Conservation (phyloP, 305 asterid species). For the Nicotiana rustica region DNA sequence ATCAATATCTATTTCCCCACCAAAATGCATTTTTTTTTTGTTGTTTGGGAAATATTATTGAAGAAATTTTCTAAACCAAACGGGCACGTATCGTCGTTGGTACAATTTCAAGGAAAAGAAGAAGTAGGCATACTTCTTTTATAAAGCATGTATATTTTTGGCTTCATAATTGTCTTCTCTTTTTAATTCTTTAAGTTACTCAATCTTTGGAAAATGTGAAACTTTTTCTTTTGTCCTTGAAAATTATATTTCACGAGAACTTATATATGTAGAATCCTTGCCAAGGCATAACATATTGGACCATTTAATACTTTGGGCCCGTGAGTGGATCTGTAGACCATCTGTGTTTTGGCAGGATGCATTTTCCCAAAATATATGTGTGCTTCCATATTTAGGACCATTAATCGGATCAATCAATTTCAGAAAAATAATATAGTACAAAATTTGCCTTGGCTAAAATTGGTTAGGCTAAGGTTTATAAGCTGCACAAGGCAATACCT, state of each 20-base stretch:
- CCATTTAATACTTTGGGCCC: neutral
- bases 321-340: neutral
- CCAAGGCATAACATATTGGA: neutral
- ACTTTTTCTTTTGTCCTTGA: neutral
- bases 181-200: neutral
- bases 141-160: neutral
- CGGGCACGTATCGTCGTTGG: too few species aligned
- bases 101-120: too few species aligned
- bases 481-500: slow-evolving; percentile 9
- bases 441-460: neutral
- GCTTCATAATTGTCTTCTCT: neutral
- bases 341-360: neutral
- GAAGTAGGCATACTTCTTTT: neutral
- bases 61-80: too few species aligned
- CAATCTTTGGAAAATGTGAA: neutral
- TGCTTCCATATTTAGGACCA: neutral
- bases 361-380: neutral
- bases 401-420: neutral
- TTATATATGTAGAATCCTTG: too few species aligned
- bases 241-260: neutral
- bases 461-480: slow-evolving; percentile 20
- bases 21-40: too few species aligned
- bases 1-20: too few species aligned
- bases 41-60: too few species aligned
- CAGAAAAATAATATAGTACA: neutral